Evolutionary conservation across 2,329 filamentous ascomycete genomes (phyloP), one percentile per base, ranked within the genome.

Genomic region (Epichloe coenophiala): DNA sequence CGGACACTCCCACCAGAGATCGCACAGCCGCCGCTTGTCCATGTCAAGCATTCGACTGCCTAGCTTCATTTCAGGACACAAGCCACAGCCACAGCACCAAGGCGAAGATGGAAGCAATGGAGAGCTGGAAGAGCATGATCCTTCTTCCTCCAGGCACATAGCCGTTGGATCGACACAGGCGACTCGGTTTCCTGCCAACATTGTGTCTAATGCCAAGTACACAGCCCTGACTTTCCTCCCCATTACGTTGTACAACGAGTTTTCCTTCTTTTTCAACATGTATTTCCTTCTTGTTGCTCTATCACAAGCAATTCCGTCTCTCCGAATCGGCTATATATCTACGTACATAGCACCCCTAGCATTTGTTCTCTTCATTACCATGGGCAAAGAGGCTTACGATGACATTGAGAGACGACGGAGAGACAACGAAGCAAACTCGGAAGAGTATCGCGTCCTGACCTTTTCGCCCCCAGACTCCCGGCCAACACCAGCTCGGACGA

Each of bases 211-310:
- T 65, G 91, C 93, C 50, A 98, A 97, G 74, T 98, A 98, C 67
- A 97, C 91, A 33, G 82, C 90, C 1, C 84, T 90, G 72, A 95
- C 86, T 48, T 98, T 98, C 67, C 76, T 98, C 13, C 94, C 94
- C 2, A 76, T 91, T 48, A 98, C 93, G 0, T 74, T 98, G 21
- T 98, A 96, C 69, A 97, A 97, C 70, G 93, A 98, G 64, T 98
- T 98, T 65, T 96, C 91, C 53, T 98, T 97, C 73, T 98, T 98
- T 71, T 95, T 98, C 76, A 98, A 98, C 76, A 88, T 97, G 74
- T 98, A 98, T 66, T 98, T 98, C 66, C 74, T 98, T 51, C 81
- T 97, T 27, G 93, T 98, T 47, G 94, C 93, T 17, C 69, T 97
- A 47, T 97, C 91, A 38, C 93, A 98, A 68, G 83, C 88, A 42